phyloP scores from a whole-genome alignment of 164 flowering plant genomes.

The Macadamia tetraphylla region DNA sequence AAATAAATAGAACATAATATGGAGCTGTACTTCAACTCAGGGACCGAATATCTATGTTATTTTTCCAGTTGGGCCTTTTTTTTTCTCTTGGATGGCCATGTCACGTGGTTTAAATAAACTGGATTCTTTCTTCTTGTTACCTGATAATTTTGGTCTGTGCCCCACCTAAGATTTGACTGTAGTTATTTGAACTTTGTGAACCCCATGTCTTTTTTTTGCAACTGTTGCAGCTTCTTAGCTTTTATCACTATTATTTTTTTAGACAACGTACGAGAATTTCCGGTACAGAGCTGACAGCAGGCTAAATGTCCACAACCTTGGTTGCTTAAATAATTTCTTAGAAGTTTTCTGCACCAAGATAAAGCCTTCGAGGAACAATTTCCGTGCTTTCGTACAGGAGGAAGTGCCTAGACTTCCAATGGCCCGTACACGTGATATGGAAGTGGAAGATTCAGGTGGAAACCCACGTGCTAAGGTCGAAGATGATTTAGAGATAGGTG shows the following conservation, averaged over 20 bases:
- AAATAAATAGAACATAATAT: no score
- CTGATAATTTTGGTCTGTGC: no score
- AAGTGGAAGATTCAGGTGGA: constrained; percentile 39
- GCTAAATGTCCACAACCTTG: constrained; percentile 55
- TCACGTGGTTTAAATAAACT: no score
- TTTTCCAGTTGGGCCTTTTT: no score
- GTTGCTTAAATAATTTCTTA: constrained; percentile 59
- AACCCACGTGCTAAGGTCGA: constrained; percentile 77
- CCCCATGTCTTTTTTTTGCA: neutral
- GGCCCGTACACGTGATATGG: constrained; percentile 33
- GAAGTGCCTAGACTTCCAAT: constrained; percentile 43
- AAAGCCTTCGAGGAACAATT: constrained; percentile 70
- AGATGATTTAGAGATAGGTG: constrained; percentile 81
- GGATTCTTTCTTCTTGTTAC: no score
- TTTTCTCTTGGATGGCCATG: no score
- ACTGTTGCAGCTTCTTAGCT: neutral
- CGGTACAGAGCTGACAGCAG: constrained; percentile 76
- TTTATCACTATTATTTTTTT: constrained; percentile 10
- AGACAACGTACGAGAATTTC: constrained; percentile 93
- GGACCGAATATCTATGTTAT: no score
- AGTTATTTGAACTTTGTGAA: no score
- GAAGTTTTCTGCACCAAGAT: constrained; percentile 74
- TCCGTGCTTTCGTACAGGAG: constrained; percentile 65
- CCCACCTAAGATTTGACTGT: no score
- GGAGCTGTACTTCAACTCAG: no score